Evolutionary conservation across 768 basidiomycete genomes (phyloP).

Genomic region (Suillus hirtellus): DNA sequence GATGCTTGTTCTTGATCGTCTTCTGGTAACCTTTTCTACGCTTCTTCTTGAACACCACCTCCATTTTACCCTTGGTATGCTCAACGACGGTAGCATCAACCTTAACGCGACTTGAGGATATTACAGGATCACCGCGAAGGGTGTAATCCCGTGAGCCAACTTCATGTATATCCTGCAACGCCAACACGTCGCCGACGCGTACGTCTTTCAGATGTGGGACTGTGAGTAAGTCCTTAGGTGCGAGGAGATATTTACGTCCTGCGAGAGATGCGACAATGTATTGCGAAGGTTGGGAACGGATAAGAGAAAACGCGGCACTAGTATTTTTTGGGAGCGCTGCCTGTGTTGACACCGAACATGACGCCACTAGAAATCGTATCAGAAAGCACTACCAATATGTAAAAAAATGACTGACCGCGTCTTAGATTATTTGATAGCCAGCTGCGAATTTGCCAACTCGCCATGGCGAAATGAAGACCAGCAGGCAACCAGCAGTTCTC

Average conservation of each 20-base stretch:
- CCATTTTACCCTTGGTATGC: constrained; percentile 94
- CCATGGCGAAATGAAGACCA: constrained; percentile 9
- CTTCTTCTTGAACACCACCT: constrained; percentile 94
- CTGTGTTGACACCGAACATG: constrained; percentile 36
- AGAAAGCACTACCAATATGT: background rate
- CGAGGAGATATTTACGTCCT: constrained; percentile 84
- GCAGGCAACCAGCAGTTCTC: background rate
- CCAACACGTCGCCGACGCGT: constrained; percentile 81
- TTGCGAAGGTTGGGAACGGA: constrained; percentile 88
- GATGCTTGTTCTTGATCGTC: constrained; percentile 91
- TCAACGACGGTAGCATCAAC: constrained; percentile 93
- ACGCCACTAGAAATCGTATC: constrained; percentile 18
- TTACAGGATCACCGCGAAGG: constrained; percentile 72
- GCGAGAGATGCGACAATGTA: constrained; percentile 90
- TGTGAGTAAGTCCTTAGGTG: constrained; percentile 90
- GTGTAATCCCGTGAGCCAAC: constrained; percentile 96
- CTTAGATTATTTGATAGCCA: constrained; percentile 28
- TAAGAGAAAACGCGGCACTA: constrained; percentile 70
- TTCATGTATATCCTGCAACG: constrained; percentile 86
- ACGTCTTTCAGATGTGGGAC: constrained; percentile 87
- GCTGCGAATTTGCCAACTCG: constrained; percentile 24
- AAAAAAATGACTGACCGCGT: constrained; percentile 20
- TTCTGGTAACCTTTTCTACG: constrained; percentile 97
- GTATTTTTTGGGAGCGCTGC: constrained; percentile 39
- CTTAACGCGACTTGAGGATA: constrained; percentile 64